phyloP scores from a whole-genome alignment of 805 yeast genomes.

The Clavispora fructus region DNA sequence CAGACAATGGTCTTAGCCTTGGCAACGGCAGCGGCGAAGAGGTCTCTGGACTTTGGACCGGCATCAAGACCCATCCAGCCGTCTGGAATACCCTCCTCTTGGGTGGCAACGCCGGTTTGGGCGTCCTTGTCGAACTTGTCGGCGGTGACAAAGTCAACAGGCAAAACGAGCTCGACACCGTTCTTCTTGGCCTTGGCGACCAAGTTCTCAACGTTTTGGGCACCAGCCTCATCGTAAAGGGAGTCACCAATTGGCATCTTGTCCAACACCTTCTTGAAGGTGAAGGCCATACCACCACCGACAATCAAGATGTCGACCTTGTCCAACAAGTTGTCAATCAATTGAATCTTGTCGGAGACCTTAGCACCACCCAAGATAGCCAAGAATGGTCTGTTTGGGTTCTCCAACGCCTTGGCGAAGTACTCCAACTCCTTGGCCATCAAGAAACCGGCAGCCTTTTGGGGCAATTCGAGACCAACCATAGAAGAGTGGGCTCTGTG shows the following conservation, averaged over 20 bases:
- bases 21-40: slow-evolving; percentile 77
- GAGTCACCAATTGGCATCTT: slow-evolving; percentile 87
- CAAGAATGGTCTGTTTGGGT: slow-evolving; percentile 96
- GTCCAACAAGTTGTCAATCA: slow-evolving; percentile 93
- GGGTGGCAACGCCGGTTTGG: slow-evolving; percentile 74
- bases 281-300: slow-evolving; percentile 99
- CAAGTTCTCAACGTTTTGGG: slow-evolving; percentile 88
- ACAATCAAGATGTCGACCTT: slow-evolving; percentile 91
- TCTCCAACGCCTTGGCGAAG: slow-evolving; percentile 97
- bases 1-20: slow-evolving; percentile 97
- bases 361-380: slow-evolving; percentile 99
- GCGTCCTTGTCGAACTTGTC: slow-evolving; percentile 94
- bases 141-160: slow-evolving; percentile 94
- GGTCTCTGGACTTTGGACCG: slow-evolving; percentile 83
- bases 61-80: slow-evolving; percentile 94
- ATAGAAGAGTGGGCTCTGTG: slow-evolving; percentile 99
- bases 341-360: slow-evolving; percentile 97
- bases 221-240: slow-evolving; percentile 88
- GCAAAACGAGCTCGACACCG: slow-evolving; percentile 88
- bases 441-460: slow-evolving; percentile 98
- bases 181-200: slow-evolving; percentile 95
- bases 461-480: slow-evolving; percentile 95
- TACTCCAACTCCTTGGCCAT: slow-evolving; percentile 95
- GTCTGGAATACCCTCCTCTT: slow-evolving; percentile 89
- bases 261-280: slow-evolving; percentile 91